These are phyloP conservation scores for Fusarium metavorans DNA, from an alignment of 2,329 filamentous ascomycete species.

Conservation along the genomic window DNA sequence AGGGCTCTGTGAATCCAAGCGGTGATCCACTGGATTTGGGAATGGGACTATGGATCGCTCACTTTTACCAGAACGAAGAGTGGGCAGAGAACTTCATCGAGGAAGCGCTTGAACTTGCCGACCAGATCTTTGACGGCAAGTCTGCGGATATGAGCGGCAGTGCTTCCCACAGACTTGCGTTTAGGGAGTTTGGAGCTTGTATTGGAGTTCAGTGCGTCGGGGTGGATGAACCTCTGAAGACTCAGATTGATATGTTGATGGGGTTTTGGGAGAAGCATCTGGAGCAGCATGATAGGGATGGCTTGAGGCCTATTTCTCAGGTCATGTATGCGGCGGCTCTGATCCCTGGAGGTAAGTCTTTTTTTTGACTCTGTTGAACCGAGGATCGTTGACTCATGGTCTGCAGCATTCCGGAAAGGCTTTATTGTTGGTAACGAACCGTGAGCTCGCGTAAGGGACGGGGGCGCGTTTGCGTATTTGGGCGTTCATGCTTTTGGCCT, in stretches of 20 bases:
- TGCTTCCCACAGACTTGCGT: constrained; percentile 56
- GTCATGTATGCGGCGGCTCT: constrained; percentile 70
- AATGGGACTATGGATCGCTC: constrained; percentile 69
- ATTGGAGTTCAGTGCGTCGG: constrained; percentile 59
- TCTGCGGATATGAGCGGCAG: constrained; percentile 39
- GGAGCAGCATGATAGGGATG: constrained; percentile 49
- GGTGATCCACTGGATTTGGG: constrained; percentile 67
- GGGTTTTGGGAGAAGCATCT: constrained; percentile 51
- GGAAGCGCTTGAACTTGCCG: constrained; percentile 45
- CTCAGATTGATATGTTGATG: constrained; percentile 45
- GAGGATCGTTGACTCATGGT: background rate
- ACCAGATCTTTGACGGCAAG: constrained; percentile 34
- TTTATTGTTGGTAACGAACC: constrained; percentile 15
- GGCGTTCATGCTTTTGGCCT: background rate
- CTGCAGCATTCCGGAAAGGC: constrained; percentile 12
- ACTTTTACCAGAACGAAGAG: constrained; percentile 61
- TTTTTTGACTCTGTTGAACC: background rate
- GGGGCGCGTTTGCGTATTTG: background rate
- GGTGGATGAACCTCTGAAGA: constrained; percentile 47
- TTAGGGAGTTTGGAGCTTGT: constrained; percentile 66
- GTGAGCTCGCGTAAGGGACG: background rate
- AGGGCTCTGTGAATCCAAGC: constrained; percentile 58
- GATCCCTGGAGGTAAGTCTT: constrained; percentile 64
- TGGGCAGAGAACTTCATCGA: constrained; percentile 59
- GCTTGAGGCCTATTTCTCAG: constrained; percentile 64